These are phyloP conservation scores for Flaveria linearis DNA, from an alignment of 129 eudicot genomes.

Conservation along the genomic window DNA sequence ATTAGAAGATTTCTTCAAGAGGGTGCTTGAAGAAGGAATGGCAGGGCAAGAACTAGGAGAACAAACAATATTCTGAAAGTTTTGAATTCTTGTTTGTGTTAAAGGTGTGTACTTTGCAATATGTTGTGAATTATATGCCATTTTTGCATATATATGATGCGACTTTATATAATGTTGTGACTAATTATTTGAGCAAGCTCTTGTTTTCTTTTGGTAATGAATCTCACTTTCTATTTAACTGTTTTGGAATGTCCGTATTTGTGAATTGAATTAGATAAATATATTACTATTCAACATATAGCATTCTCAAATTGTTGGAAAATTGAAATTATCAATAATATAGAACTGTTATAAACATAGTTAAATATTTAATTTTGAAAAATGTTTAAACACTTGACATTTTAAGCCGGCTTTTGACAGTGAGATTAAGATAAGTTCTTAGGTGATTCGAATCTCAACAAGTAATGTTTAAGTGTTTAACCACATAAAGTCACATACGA, in stretches of 20 bases:
- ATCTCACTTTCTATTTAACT: neutral
- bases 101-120: conserved; percentile 31
- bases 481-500: too few relatives aligned
- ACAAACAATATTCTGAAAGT: conserved; percentile 57
- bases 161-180: neutral
- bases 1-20: conserved; percentile 81
- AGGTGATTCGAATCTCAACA: too few relatives aligned
- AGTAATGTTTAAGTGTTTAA: too few relatives aligned
- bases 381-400: too few relatives aligned
- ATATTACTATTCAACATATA: too few relatives aligned
- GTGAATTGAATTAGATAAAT: neutral
- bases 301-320: too few relatives aligned
- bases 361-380: too few relatives aligned
- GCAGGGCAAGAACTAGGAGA: conserved; percentile 94
- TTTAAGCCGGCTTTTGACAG: too few relatives aligned
- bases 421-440: too few relatives aligned
- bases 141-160: conserved; percentile 38
- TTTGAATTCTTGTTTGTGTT: conserved; percentile 6
- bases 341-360: too few relatives aligned
- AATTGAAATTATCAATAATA: too few relatives aligned
- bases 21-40: conserved; percentile 88
- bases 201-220: neutral
- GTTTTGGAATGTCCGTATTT: conserved; percentile 11
- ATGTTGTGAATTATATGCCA: conserved; percentile 22
- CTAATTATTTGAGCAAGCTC: neutral